Conservation (phyloP, 306 rosid genomes). For the Hylodesmum podocarpum region DNA sequence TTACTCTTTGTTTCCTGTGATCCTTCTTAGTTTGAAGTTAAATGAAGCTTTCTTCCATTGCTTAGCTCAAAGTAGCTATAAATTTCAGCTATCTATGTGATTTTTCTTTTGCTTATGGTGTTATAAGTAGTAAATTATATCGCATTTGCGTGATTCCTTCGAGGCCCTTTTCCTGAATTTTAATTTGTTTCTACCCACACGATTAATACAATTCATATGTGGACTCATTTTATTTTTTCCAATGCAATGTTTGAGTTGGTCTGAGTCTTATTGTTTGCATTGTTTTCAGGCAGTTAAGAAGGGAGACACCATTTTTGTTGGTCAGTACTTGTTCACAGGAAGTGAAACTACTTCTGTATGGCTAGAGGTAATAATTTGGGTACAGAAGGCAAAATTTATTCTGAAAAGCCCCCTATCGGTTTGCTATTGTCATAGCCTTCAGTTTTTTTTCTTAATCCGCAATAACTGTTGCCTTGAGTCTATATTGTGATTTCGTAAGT, state of each 20-base stretch:
- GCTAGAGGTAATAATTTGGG: constrained; percentile 72
- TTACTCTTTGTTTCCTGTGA: background rate
- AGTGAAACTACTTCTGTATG: constrained; percentile 99
- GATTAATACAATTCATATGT: background rate
- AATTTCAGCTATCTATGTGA: background rate
- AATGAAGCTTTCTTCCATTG: background rate
- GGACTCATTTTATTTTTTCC: background rate
- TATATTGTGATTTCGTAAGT: constrained; percentile 15
- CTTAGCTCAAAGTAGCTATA: constrained; percentile 3
- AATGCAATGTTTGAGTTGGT: background rate
- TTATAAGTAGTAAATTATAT: background rate
- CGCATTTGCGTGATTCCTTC: background rate
- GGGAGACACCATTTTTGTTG: constrained; percentile 96
- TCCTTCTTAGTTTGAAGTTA: background rate
- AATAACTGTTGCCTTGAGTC: background rate
- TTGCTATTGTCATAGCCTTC: background rate
- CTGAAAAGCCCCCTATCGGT: background rate
- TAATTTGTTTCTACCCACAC: background rate
- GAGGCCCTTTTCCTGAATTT: background rate
- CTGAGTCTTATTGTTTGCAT: constrained; percentile 21
- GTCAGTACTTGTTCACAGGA: constrained; percentile 97
- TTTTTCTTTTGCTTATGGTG: background rate
- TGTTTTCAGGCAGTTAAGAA: constrained; percentile 67
- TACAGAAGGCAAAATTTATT: background rate
- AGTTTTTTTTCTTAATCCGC: background rate